These are phyloP conservation scores for Aspergillus ellipticus DNA, from an alignment of 495 filamentous ascomycete genomes.

Conservation along the genomic window DNA sequence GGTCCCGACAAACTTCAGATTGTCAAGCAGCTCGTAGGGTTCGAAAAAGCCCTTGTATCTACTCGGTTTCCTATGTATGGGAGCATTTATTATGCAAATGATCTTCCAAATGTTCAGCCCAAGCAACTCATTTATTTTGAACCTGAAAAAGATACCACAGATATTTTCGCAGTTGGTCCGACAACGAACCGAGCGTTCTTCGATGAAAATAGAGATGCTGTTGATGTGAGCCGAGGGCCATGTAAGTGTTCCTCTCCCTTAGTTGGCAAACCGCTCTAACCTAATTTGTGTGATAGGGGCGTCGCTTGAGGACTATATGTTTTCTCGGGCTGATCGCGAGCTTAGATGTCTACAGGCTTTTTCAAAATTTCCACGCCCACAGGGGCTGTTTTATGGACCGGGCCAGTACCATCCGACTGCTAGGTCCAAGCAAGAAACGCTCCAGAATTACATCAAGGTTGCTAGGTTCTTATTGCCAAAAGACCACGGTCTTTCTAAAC, in stretches of 20 bases:
- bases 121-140: neutral
- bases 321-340: neutral
- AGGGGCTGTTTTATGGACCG: slow-evolving; percentile 1
- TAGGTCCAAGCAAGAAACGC: neutral
- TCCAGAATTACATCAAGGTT: neutral
- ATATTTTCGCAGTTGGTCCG: neutral
- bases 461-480: neutral
- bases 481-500: neutral
- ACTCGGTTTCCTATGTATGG: neutral
- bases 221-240: slow-evolving; percentile 2
- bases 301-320: neutral
- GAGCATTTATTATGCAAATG: neutral
- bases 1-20: neutral
- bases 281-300: neutral
- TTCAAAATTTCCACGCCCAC: neutral
- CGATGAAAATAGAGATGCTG: neutral
- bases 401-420: neutral
- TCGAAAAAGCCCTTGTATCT: neutral
- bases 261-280: neutral
- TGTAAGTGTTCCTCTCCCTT: neutral
- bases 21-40: neutral
- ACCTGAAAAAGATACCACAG: neutral
- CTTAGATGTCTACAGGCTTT: neutral
- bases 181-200: neutral
- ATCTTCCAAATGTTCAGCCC: neutral